Conservation (phyloP, 768 basidiomycete genomes). For the Boletus huronensis region DNA sequence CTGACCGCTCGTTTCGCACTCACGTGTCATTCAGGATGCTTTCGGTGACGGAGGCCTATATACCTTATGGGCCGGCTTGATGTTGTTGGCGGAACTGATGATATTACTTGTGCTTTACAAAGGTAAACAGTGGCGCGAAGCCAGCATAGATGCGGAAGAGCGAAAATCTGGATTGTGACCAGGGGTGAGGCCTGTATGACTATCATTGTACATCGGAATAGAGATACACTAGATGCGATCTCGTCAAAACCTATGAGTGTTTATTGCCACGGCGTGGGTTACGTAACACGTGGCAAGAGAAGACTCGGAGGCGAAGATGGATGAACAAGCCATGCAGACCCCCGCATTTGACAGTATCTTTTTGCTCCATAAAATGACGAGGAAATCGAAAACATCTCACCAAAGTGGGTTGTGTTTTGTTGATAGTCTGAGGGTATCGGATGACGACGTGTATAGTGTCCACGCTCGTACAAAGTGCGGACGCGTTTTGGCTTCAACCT, state of each 20-base stretch:
- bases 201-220: not conserved
- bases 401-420: not conserved
- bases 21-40: slow-evolving; percentile 41
- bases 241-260: not conserved
- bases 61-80: slow-evolving; percentile 59
- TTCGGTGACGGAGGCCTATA: slow-evolving; percentile 84
- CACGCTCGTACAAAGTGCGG: not conserved
- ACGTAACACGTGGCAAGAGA: not conserved
- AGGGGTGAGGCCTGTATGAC: not conserved
- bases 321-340: not conserved
- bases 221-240: not conserved
- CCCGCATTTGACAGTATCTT: too few species aligned
- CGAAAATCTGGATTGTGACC: slow-evolving; percentile 2
- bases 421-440: not conserved
- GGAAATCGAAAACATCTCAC: not conserved
- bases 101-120: slow-evolving; percentile 59
- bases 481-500: not conserved
- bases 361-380: not conserved
- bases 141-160: slow-evolving; percentile 43
- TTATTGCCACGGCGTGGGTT: too few species aligned
- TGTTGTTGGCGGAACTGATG: slow-evolving; percentile 51
- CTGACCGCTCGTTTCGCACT: not conserved
- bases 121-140: slow-evolving; percentile 59
- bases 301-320: too few species aligned
- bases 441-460: not conserved